phyloP scores from a whole-genome alignment of 495 filamentous ascomycete species.

The Penicillium silybi region DNA sequence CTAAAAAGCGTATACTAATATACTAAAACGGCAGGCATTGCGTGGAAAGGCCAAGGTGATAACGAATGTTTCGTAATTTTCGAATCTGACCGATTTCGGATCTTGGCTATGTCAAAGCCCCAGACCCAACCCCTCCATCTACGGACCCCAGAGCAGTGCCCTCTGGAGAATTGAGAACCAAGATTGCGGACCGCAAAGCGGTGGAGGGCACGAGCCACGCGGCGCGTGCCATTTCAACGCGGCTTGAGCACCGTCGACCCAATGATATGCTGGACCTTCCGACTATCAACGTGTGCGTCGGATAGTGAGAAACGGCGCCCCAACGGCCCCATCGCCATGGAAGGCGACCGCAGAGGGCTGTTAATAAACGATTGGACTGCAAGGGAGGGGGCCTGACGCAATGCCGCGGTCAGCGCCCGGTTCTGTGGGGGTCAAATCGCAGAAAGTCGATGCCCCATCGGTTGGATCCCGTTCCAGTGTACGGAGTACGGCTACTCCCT shows the following conservation, averaged over 20 bases:
- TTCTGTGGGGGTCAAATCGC: not conserved
- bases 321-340: too few relatives aligned
- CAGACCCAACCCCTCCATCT: not conserved
- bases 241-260: not conserved
- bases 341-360: too few relatives aligned
- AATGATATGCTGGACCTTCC: not conserved
- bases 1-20: too few relatives aligned
- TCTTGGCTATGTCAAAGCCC: not conserved
- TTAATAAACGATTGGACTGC: not conserved
- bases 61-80: too few relatives aligned
- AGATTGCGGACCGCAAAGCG: not conserved
- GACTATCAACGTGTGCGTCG: not conserved
- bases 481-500: not conserved
- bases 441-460: not conserved
- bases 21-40: too few relatives aligned
- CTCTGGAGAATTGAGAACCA: not conserved
- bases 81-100: not conserved
- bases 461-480: not conserved
- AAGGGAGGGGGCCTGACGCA: not conserved
- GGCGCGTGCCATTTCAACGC: not conserved
- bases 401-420: not conserved
- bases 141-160: too few relatives aligned
- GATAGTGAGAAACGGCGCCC: not conserved
- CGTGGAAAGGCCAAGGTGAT: too few relatives aligned
- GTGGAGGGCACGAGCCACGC: too few relatives aligned